Evolutionary conservation across 225 moss, liverwort and hornwort species (phyloP).

Genomic region (Physcomitrellopsis africana): DNA sequence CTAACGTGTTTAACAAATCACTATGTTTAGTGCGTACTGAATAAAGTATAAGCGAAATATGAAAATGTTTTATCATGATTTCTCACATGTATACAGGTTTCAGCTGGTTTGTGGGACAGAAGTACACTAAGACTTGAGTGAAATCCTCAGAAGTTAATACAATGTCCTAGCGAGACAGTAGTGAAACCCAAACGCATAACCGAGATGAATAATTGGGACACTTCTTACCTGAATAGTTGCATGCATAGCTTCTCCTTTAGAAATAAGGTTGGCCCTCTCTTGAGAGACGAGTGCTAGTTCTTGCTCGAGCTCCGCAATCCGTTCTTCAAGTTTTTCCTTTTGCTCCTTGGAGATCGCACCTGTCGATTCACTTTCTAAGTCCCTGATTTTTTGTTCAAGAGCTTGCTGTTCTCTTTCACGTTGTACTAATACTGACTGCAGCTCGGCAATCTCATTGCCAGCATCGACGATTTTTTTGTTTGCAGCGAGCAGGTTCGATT

Average conservation of each 20-base stretch:
- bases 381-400: slow-evolving; percentile 42
- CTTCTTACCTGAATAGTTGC: slow-evolving; percentile 49
- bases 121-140: not conserved
- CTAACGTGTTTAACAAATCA: not conserved
- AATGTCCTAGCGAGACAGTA: not conserved
- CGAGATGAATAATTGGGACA: not conserved
- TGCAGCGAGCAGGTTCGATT: slow-evolving; percentile 36
- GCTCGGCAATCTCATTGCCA: slow-evolving; percentile 37
- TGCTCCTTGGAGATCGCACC: slow-evolving; percentile 35
- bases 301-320: slow-evolving; percentile 41
- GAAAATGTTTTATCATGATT: not conserved
- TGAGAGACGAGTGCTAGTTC: slow-evolving; percentile 35
- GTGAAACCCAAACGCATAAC: slow-evolving; percentile 9
- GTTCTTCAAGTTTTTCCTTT: slow-evolving; percentile 42
- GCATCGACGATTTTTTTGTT: slow-evolving; percentile 37
- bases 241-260: slow-evolving; percentile 49
- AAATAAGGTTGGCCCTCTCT: slow-evolving; percentile 45
- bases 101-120: slow-evolving; percentile 6
- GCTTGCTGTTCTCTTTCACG: slow-evolving; percentile 35
- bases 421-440: slow-evolving; percentile 38
- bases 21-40: not conserved
- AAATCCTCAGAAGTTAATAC: slow-evolving; percentile 16
- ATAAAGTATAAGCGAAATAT: not conserved
- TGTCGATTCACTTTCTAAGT: slow-evolving; percentile 41
- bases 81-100: not conserved